These are phyloP conservation scores for Metarhizium sp. DNA, from an alignment of 2,329 filamentous ascomycete species.

Conservation along the genomic window DNA sequence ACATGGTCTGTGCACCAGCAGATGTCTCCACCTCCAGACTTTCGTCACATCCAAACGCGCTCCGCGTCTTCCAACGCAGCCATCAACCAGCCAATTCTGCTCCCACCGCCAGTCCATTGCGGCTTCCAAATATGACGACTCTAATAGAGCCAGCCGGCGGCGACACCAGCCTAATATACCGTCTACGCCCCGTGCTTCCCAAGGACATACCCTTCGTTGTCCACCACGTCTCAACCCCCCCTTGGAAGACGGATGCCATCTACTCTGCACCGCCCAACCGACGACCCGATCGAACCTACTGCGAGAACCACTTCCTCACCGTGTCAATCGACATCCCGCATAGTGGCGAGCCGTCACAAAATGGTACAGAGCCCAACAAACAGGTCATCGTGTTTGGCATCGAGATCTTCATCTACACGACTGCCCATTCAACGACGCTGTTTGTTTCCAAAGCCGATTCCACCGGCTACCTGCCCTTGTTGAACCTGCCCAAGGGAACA, in stretches of 20 bases:
- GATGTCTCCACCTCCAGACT: too few species aligned
- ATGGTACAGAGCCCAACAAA: conserved; percentile 10
- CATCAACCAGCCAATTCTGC: background rate
- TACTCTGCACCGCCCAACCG: conserved; percentile 68
- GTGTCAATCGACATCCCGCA: conserved; percentile 33
- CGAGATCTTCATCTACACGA: conserved; percentile 82
- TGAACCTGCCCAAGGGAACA: conserved; percentile 52
- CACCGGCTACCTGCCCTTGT: conserved; percentile 70
- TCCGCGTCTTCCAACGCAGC: background rate
- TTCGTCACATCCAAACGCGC: background rate
- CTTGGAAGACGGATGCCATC: conserved; percentile 63
- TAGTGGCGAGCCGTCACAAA: conserved; percentile 2
- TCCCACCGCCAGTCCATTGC: background rate
- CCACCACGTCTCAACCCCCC: conserved; percentile 82
- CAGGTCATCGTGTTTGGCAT: conserved; percentile 71
- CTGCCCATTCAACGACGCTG: conserved; percentile 68
- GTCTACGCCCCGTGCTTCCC: conserved; percentile 33
- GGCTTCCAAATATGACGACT: background rate
- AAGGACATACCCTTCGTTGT: conserved; percentile 52
- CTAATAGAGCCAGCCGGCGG: conserved; percentile 23
- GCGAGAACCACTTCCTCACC: conserved; percentile 70
- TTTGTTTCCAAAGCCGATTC: conserved; percentile 98
- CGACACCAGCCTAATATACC: conserved; percentile 3
- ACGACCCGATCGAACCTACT: conserved; percentile 67
- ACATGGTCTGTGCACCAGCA: too few species aligned